A percentile compares a stretch with the other conserved stretches of the same genome.
Conservation (phyloP, 2,329 filamentous ascomycete species). For the Fusarium luffae region DNA sequence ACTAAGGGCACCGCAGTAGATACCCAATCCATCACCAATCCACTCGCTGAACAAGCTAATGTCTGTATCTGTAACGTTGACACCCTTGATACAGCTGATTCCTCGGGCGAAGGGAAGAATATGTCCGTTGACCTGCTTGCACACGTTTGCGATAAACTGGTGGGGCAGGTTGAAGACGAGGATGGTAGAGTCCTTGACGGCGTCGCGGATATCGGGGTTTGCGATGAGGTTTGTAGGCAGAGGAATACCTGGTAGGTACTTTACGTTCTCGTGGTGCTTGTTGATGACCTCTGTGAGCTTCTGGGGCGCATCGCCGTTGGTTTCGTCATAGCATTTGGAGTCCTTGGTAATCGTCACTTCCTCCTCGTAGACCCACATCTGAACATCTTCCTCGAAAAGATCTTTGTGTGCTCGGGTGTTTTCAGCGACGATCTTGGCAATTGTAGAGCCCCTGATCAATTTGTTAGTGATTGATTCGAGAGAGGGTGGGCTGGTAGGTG, state of each 20-base stretch:
- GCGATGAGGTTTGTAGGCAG: conserved; percentile 87
- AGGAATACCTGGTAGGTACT: conserved; percentile 91
- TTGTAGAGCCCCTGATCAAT: conserved; percentile 87
- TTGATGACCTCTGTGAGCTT: conserved; percentile 96
- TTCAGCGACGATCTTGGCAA: conserved; percentile 96
- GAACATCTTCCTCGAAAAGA: conserved; percentile 87
- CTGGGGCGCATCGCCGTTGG: conserved; percentile 73
- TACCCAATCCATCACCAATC: conserved; percentile 89
- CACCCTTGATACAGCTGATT: conserved; percentile 98
- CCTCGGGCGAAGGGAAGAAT: conserved; percentile 92
- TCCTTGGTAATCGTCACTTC: conserved; percentile 78
- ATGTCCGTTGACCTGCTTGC: conserved; percentile 84
- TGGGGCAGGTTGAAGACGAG: conserved; percentile 97
- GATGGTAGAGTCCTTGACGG: conserved; percentile 86
- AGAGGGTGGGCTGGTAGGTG: no score
- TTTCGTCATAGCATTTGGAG: conserved; percentile 77
- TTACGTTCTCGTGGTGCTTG: conserved; percentile 92
- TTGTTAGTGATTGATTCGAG: conserved; percentile 1
- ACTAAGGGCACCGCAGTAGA: conserved; percentile 95
- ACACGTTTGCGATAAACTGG: conserved; percentile 92
- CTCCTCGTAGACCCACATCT: conserved; percentile 99
- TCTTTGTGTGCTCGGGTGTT: conserved; percentile 82
- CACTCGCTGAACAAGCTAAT: conserved; percentile 93
- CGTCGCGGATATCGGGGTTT: conserved; percentile 81
- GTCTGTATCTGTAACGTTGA: conserved; percentile 87